Conservation (phyloP, 371 early-diverging fungal species). For the Mucor lusitanicus region DNA sequence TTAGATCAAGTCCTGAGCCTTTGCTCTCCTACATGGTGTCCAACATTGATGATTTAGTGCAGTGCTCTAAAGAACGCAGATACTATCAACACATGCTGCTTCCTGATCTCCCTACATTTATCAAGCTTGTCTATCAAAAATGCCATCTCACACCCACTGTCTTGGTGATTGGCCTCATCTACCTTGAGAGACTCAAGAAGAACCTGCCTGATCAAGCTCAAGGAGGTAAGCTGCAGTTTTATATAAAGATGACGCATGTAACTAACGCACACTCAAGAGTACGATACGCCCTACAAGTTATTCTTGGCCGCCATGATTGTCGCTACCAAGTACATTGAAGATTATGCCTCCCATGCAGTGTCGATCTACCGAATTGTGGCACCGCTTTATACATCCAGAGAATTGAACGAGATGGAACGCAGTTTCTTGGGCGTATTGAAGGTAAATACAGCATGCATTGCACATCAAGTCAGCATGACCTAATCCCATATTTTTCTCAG, state of each 20-base stretch:
- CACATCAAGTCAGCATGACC: neutral
- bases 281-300: conserved; percentile 75
- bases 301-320: conserved; percentile 72
- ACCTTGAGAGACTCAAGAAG: conserved; percentile 67
- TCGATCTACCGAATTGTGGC: conserved; percentile 36
- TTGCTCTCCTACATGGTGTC: conserved; percentile 33
- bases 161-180: conserved; percentile 68
- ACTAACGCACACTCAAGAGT: conserved; percentile 38
- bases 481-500: conserved; percentile 2
- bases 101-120: conserved; percentile 36
- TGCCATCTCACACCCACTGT: conserved; percentile 45
- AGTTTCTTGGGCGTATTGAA: conserved; percentile 40
- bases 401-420: conserved; percentile 60
- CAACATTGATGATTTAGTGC: conserved; percentile 31
- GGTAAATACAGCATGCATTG: conserved; percentile 7
- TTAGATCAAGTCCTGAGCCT: conserved; percentile 35
- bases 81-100: conserved; percentile 38
- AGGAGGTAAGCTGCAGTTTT: conserved; percentile 37
- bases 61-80: conserved; percentile 35
- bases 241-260: neutral
- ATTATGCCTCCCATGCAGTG: conserved; percentile 43
- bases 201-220: conserved; percentile 62
- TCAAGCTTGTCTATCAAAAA: conserved; percentile 40
- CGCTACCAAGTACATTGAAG: conserved; percentile 70
- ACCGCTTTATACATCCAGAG: conserved; percentile 56